phyloP scores from a whole-genome alignment of 495 filamentous ascomycete species.

The Tuber borchii region DNA sequence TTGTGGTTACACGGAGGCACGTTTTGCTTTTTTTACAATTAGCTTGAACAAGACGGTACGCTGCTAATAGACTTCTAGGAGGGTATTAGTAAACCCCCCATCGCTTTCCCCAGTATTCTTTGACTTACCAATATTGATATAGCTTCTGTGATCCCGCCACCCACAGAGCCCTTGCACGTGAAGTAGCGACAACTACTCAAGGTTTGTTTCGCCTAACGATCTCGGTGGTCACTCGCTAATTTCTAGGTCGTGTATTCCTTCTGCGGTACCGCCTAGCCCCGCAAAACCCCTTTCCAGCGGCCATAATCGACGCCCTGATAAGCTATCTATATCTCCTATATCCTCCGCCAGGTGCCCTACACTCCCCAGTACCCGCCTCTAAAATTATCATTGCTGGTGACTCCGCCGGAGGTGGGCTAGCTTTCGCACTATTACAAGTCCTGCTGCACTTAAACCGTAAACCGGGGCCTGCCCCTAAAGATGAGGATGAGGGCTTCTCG shows the following conservation, averaged over 20 bases:
- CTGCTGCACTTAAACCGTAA: constrained; percentile 62
- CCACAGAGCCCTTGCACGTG: constrained; percentile 50
- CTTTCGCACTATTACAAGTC: constrained; percentile 63
- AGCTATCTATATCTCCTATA: constrained; percentile 79
- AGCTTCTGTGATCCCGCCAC: constrained; percentile 68
- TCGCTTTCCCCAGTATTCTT: not conserved
- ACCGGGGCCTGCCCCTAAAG: constrained; percentile 6
- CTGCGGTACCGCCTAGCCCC: constrained; percentile 83
- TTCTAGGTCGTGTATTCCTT: constrained; percentile 54
- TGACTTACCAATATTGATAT: constrained; percentile 14
- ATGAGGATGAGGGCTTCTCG: constrained; percentile 16
- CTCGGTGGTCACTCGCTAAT: constrained; percentile 2
- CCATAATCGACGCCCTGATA: constrained; percentile 72
- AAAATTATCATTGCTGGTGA: constrained; percentile 81
- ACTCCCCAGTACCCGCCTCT: constrained; percentile 59
- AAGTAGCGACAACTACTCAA: constrained; percentile 49
- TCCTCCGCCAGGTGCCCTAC: constrained; percentile 65
- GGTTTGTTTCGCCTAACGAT: constrained; percentile 33
- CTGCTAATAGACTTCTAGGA: constrained; percentile 14
- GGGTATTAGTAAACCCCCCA: constrained; percentile 43
- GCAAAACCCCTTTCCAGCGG: constrained; percentile 74
- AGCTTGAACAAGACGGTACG: not conserved
- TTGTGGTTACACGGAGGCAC: constrained; percentile 88
- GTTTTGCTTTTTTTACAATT: constrained; percentile 50
- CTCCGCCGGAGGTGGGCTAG: constrained; percentile 75